A percentile compares a stretch with the other conserved stretches of the same genome.
Evolutionary conservation across 2,329 filamentous ascomycete species (phyloP).

Genomic region (Diaporthe citrichinensis): DNA sequence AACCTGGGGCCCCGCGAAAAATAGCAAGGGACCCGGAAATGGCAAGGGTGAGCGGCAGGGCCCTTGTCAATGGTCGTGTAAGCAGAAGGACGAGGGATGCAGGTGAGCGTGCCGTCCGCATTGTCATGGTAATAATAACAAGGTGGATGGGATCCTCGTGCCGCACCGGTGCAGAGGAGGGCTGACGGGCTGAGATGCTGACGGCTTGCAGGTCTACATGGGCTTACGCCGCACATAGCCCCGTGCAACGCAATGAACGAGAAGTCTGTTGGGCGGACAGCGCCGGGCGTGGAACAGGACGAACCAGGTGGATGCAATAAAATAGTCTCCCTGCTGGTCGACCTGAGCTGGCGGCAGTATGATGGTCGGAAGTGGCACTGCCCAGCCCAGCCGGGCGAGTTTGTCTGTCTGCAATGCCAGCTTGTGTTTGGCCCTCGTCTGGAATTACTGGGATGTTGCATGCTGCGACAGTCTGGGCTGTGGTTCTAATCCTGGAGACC

Average conservation of each 20-base stretch:
- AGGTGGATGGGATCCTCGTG: constrained; percentile 10
- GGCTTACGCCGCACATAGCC: constrained; percentile 23
- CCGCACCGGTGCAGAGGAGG: constrained; percentile 3
- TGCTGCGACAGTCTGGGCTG: constrained; percentile 23
- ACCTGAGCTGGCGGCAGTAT: not conserved
- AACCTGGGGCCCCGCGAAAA: constrained; percentile 32
- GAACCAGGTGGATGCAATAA: not conserved
- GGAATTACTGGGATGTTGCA: constrained; percentile 26
- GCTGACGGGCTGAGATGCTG: constrained; percentile 31
- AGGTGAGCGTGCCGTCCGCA: constrained; percentile 16
- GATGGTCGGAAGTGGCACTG: not conserved
- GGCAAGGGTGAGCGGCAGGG: constrained; percentile 17
- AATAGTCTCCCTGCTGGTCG: not conserved
- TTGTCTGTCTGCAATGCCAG: not conserved
- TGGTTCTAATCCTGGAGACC: constrained; percentile 25
- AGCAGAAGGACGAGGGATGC: constrained; percentile 26
- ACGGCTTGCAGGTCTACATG: constrained; percentile 9
- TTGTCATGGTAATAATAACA: constrained; percentile 9
- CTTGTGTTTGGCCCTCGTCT: constrained; percentile 7
- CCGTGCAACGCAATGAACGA: not conserved
- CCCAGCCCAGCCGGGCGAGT: not conserved
- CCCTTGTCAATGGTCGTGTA: constrained; percentile 2
- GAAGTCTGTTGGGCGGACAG: not conserved
- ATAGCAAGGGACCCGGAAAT: not conserved
- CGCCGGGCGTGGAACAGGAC: not conserved